Evolutionary conservation across 2,329 filamentous ascomycete genomes (phyloP), one percentile per base, ranked within the genome.

Genomic region (Cladosporium austrohemisphaericum): DNA sequence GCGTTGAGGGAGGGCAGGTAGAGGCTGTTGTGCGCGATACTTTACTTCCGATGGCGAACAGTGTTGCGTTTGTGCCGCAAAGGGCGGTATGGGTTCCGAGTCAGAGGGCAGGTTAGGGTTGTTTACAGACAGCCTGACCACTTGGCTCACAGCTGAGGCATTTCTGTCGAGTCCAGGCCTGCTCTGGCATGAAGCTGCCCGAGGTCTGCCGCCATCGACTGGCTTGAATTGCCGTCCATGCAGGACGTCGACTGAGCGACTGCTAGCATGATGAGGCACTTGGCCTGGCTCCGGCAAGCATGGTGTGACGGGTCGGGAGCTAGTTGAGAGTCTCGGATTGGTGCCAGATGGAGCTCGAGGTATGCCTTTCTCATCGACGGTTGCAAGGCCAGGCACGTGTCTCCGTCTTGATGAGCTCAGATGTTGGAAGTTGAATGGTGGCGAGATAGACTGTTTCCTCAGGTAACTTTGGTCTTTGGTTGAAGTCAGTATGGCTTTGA

Each of bases 361-460:
- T 16, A 81, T 66, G 23, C 79, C 73, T 50, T 73, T 69, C 49
- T 76, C 71, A 46, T 74, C 71, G 10, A 75, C 69, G 26, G 71
- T 72, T 31, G 79, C 73, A 16, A 83, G 65, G 3, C 69, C 68
- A 25, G 76, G 71, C 49, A 81, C 73, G 49, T 83, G 76, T 19
- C 74, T 65, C 19, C 76, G 74, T 49, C 75, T 74, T 22, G 79
- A 80, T 59, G 84, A 80, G 28, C 78, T 79, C 45, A 84, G 65
- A 58, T 84, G 81, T 54, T 83, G 79, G 60, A 84, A 84, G 57
- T 81, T 78, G 63, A 81, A 84, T 1, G 81, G 81, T 50, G 75
- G 74, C 0, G 81, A 84, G 45, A 84, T 84, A 50, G 69, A 68
- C 33, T 65, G 67, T 61, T 77, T 78, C 46, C 57, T 62, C 10